Evolutionary conservation across 2,329 filamentous ascomycete genomes (phyloP).

Genomic region (Verticillium tricorpus): DNA sequence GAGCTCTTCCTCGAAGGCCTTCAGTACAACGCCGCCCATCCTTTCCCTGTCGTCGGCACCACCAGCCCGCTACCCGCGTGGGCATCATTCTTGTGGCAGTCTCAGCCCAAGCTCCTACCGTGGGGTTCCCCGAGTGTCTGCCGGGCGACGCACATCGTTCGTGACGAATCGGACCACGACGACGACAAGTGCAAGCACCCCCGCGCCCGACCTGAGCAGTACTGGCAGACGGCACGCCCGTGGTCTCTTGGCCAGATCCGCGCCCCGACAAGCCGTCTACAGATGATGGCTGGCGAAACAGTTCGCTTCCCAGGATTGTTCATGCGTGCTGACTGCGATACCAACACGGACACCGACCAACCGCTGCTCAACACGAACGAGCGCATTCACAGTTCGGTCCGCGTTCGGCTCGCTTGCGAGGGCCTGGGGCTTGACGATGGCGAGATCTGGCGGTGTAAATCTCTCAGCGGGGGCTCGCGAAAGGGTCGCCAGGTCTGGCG

Average conservation of each 20-base stretch:
- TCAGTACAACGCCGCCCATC: constrained; percentile 24
- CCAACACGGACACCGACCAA: constrained; percentile 27
- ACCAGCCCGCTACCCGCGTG: not conserved
- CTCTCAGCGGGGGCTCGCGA: constrained; percentile 13
- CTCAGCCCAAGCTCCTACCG: not conserved
- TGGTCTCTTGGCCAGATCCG: constrained; percentile 16
- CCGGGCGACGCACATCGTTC: not conserved
- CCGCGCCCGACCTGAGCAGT: constrained; percentile 20
- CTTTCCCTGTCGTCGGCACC: constrained; percentile 25
- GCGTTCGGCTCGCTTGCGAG: constrained; percentile 24
- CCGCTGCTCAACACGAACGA: constrained; percentile 29
- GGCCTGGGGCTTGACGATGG: constrained; percentile 23
- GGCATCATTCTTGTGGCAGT: not conserved
- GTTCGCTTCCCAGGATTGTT: constrained; percentile 29
- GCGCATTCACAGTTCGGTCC: constrained; percentile 24
- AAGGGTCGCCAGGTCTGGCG: constrained; percentile 16
- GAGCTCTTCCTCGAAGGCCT: constrained; percentile 10
- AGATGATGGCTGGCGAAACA: constrained; percentile 19
- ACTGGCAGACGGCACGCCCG: constrained; percentile 4
- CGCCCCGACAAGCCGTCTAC: constrained; percentile 13
- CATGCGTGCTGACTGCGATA: constrained; percentile 29
- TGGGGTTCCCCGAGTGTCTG: not conserved
- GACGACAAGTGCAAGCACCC: constrained; percentile 15
- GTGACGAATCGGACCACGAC: not conserved
- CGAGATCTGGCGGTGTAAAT: constrained; percentile 16